Conservation (phyloP, 257 asterid species). For the Henckelia pumila region DNA sequence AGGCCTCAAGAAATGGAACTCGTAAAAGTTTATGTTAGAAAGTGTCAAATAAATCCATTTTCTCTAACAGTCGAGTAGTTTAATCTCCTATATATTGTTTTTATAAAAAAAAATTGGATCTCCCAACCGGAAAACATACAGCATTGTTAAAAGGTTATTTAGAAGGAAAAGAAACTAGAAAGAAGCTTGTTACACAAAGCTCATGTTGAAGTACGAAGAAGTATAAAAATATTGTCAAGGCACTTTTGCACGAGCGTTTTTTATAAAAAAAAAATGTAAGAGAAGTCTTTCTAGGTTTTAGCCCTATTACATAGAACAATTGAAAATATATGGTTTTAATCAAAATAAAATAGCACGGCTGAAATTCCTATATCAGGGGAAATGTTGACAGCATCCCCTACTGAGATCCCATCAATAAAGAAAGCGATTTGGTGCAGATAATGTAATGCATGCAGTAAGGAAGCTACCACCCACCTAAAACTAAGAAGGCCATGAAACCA, state of each 20-base stretch:
- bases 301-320: background rate
- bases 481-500: conserved; percentile 6
- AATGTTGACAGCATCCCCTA: background rate
- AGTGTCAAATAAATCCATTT: conserved; percentile 2
- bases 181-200: conserved; percentile 7
- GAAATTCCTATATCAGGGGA: background rate
- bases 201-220: background rate
- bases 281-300: background rate
- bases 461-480: background rate
- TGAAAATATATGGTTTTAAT: background rate
- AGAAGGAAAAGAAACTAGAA: conserved; percentile 8
- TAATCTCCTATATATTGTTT: background rate
- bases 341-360: background rate
- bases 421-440: background rate
- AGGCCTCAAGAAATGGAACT: conserved; percentile 1
- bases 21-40: background rate
- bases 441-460: conserved; percentile 10
- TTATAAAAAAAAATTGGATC: background rate
- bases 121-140: background rate
- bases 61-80: background rate
- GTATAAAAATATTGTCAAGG: background rate
- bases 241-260: background rate
- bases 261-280: background rate
- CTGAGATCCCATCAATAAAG: background rate
- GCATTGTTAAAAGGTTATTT: background rate